These are phyloP conservation scores for Apophysomyces trapeziformis DNA, from an alignment of 371 early-diverging fungal species.

Conservation along the genomic window DNA sequence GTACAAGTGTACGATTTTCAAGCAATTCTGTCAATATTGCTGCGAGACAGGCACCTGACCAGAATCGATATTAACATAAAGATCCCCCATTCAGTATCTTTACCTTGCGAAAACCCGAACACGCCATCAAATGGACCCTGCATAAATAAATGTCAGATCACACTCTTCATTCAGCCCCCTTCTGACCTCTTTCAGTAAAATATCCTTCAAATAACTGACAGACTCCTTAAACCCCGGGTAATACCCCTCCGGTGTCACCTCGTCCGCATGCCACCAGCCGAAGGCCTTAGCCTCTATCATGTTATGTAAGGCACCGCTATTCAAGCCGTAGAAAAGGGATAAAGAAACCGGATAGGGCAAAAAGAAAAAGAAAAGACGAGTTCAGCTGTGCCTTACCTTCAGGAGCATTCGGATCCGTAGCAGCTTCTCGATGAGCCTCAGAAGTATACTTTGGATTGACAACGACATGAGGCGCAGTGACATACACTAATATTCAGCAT, in stretches of 20 bases:
- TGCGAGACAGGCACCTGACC: slow-evolving; percentile 63
- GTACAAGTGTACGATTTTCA: slow-evolving; percentile 34
- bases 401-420: slow-evolving; percentile 48
- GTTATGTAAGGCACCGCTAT: background rate
- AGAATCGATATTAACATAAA: background rate
- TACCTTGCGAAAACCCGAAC: slow-evolving; percentile 75
- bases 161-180: background rate
- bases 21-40: slow-evolving; percentile 58
- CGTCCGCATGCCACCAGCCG: slow-evolving; percentile 65
- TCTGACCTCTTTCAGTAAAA: slow-evolving; percentile 57
- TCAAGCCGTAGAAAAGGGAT: background rate
- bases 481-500: slow-evolving; percentile 50
- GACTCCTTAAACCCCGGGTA: slow-evolving; percentile 67
- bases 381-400: slow-evolving; percentile 42
- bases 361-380: background rate
- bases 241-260: slow-evolving; percentile 35
- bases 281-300: slow-evolving; percentile 51
- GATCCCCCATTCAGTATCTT: background rate
- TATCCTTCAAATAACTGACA: slow-evolving; percentile 47
- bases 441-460: slow-evolving; percentile 58
- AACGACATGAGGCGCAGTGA: slow-evolving; percentile 66
- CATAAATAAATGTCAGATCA: background rate
- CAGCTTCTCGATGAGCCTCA: slow-evolving; percentile 55
- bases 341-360: background rate
- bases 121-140: slow-evolving; percentile 77